phyloP scores from a whole-genome alignment of 148 eudicot genomes.

The Chenopodium formosanum region DNA sequence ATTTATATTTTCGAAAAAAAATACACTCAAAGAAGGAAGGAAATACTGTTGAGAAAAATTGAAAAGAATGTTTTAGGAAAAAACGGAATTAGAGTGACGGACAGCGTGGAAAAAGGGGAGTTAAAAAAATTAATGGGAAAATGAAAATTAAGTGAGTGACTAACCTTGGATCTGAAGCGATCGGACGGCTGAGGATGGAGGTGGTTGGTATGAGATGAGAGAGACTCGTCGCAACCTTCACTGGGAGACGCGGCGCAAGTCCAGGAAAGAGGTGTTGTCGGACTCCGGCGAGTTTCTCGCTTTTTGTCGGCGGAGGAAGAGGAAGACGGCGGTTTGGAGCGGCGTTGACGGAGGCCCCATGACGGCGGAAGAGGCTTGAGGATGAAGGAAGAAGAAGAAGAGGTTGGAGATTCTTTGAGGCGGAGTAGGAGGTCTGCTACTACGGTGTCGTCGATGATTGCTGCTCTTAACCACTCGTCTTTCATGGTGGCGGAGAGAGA shows the following conservation, averaged over 20 bases:
- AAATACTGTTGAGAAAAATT: too few species aligned
- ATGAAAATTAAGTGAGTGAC: background rate
- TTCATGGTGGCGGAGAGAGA: conserved; percentile 22
- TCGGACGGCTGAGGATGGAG: conserved; percentile 14
- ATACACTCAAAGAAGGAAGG: background rate
- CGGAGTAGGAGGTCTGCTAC: conserved; percentile 41
- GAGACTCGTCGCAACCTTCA: conserved; percentile 37
- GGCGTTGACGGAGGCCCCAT: conserved; percentile 37
- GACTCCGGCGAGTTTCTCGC: conserved; percentile 36
- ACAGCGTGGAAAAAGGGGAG: conserved; percentile 1
- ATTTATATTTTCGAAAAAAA: background rate
- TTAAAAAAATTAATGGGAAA: background rate
- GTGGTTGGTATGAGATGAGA: conserved; percentile 8
- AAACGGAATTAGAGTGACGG: background rate
- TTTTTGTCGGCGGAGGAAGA: conserved; percentile 16
- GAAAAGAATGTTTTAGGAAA: background rate
- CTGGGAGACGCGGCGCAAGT: conserved; percentile 35
- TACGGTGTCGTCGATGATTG: conserved; percentile 35
- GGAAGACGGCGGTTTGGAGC: conserved; percentile 29
- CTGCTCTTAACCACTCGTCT: conserved; percentile 33
- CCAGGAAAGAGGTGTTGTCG: conserved; percentile 46
- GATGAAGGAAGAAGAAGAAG: background rate
- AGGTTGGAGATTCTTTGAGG: conserved; percentile 19
- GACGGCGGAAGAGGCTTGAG: conserved; percentile 13
- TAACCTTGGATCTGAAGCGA: conserved; percentile 35